Conservation (phyloP, 2,329 filamentous ascomycete genomes). For the Aspergillus unguis region DNA sequence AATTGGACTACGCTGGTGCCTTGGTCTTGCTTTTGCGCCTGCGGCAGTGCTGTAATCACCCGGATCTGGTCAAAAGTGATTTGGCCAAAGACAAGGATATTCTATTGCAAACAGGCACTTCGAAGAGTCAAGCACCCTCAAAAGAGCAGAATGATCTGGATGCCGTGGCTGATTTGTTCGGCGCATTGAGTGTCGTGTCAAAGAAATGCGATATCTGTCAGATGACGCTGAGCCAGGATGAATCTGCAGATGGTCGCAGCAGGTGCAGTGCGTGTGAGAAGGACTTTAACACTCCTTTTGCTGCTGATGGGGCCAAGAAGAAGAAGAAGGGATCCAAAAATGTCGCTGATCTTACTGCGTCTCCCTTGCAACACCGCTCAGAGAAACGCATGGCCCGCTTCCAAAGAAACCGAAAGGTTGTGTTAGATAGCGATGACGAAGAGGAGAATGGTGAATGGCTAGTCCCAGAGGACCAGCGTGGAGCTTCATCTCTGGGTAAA, state of each 20-base stretch:
- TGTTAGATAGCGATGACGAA: conserved; percentile 56
- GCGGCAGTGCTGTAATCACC: conserved; percentile 92
- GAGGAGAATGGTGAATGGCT: conserved; percentile 73
- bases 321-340: conserved; percentile 46
- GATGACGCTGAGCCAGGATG: conserved; percentile 58
- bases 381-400: conserved; percentile 25
- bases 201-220: conserved; percentile 85
- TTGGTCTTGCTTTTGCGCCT: conserved; percentile 87
- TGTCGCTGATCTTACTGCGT: conserved; percentile 32
- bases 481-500: conserved; percentile 62
- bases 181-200: conserved; percentile 71
- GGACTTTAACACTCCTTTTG: conserved; percentile 63
- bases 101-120: conserved; percentile 60
- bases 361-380: conserved; percentile 20
- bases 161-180: conserved; percentile 79
- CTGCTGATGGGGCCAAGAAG: conserved; percentile 39
- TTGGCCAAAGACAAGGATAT: conserved; percentile 85
- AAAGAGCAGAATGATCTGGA: conserved; percentile 67
- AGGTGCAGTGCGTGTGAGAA: conserved; percentile 71
- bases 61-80: conserved; percentile 79
- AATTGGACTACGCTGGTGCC: conserved; percentile 88
- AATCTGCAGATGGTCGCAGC: conserved; percentile 52
- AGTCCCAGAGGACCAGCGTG: conserved; percentile 65
- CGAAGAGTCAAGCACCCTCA: conserved; percentile 48
- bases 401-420: conserved; percentile 42